phyloP scores from a whole-genome alignment of 2,329 filamentous ascomycete species.

The Aureobasidium musti region DNA sequence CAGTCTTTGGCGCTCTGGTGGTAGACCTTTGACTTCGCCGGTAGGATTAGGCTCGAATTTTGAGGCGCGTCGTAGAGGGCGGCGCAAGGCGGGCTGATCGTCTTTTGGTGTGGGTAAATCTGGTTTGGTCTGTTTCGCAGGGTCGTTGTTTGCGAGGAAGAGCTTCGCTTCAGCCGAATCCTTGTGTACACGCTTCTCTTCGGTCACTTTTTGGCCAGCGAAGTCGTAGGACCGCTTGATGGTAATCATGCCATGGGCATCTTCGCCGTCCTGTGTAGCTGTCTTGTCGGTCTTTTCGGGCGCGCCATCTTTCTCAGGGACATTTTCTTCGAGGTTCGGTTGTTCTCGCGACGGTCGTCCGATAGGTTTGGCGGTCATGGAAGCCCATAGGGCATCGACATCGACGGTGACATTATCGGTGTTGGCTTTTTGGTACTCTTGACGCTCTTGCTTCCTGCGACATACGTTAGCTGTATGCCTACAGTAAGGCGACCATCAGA shows the following conservation, averaged over 20 bases:
- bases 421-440: slow-evolving; percentile 48
- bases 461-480: neutral
- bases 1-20: slow-evolving; percentile 48
- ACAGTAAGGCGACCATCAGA: slow-evolving; percentile 12
- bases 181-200: slow-evolving; percentile 56
- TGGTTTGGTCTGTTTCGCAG: slow-evolving; percentile 38
- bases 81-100: slow-evolving; percentile 41
- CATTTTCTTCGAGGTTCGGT: slow-evolving; percentile 27
- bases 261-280: slow-evolving; percentile 32
- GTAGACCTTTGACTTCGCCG: slow-evolving; percentile 50
- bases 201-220: slow-evolving; percentile 57
- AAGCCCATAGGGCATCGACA: slow-evolving; percentile 57
- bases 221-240: slow-evolving; percentile 61
- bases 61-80: slow-evolving; percentile 50
- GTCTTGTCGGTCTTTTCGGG: slow-evolving; percentile 30
- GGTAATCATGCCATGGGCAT: slow-evolving; percentile 52
- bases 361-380: slow-evolving; percentile 49
- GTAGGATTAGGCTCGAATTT: slow-evolving; percentile 56
- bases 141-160: slow-evolving; percentile 49
- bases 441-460: slow-evolving; percentile 50
- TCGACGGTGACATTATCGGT: slow-evolving; percentile 56
- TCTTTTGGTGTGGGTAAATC: slow-evolving; percentile 32
- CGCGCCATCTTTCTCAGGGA: neutral
- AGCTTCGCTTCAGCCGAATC: slow-evolving; percentile 58
- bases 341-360: slow-evolving; percentile 35